Percentiles rank a stretch among this genome's conserved stretches.
Conservation (phyloP, 2,329 filamentous ascomycete genomes). For the Berkeleyomyces basicola region DNA sequence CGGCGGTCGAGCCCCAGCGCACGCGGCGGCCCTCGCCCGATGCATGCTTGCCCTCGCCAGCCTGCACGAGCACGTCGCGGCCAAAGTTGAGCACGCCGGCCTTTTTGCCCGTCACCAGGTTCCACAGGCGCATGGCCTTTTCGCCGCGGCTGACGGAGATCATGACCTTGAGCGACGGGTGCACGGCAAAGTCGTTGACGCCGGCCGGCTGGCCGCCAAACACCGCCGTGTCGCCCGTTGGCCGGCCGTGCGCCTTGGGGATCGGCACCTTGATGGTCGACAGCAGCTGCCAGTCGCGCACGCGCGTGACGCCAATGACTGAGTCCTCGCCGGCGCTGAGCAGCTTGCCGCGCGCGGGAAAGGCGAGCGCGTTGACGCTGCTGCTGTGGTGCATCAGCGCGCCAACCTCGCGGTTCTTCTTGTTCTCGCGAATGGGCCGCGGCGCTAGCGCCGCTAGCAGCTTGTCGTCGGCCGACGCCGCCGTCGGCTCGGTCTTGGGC, state of each 20-base stretch:
- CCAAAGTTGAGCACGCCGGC: conserved; percentile 81
- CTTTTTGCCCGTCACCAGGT: conserved; percentile 90
- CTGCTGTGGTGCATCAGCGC: conserved; percentile 74
- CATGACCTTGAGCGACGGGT: conserved; percentile 94
- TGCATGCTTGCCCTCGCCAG: conserved; percentile 59
- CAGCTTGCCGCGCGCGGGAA: conserved; percentile 75
- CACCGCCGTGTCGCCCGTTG: conserved; percentile 77
- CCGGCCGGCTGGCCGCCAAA: conserved; percentile 69
- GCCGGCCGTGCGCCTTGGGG: conserved; percentile 61
- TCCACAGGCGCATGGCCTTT: conserved; percentile 86
- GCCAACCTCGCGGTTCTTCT: conserved; percentile 75
- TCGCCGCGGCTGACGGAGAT: conserved; percentile 82
- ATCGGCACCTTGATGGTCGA: conserved; percentile 79
- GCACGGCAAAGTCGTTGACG: conserved; percentile 86
- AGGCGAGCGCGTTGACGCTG: conserved; percentile 61
- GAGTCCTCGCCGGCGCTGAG: conserved; percentile 82
- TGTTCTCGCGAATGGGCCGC: conserved; percentile 65
- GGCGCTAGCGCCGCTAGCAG: conserved; percentile 51
- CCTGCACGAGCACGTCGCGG: conserved; percentile 51
- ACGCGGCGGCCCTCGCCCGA: conserved; percentile 72
- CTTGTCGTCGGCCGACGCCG: conserved; percentile 23
- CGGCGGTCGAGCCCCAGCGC: conserved; percentile 56
- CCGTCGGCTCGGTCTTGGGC: conserved; percentile 25
- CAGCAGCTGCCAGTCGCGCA: conserved; percentile 76
- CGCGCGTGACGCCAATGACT: conserved; percentile 72